phyloP scores from a whole-genome alignment of 805 yeast species.

The Kodamaea laetipori region DNA sequence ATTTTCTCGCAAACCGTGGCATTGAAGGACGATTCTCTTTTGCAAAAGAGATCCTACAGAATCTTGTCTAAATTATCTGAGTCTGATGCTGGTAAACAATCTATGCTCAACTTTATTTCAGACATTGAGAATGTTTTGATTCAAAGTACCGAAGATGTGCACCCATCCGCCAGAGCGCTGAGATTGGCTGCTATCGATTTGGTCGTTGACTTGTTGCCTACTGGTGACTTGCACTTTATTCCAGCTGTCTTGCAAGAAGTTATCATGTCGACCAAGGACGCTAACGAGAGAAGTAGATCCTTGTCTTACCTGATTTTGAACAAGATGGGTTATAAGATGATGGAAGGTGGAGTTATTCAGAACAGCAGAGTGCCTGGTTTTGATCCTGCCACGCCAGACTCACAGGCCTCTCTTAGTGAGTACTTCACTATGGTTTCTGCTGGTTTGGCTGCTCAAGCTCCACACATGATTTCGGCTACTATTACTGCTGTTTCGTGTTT shows the following conservation, averaged over 20 bases:
- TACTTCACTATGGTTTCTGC: conserved; percentile 93
- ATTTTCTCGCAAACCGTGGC: conserved; percentile 72
- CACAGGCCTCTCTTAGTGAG: conserved; percentile 72
- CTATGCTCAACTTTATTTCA: conserved; percentile 52
- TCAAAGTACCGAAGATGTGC: conserved; percentile 56
- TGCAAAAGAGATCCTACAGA: conserved; percentile 90
- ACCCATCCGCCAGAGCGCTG: conserved; percentile 77
- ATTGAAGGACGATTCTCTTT: conserved; percentile 55
- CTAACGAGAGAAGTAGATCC: conserved; percentile 88
- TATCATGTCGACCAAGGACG: conserved; percentile 86
- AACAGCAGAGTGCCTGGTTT: conserved; percentile 69
- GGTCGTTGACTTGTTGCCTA: conserved; percentile 64
- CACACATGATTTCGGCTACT: conserved; percentile 94
- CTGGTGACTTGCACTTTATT: conserved; percentile 67
- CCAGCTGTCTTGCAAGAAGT: conserved; percentile 85
- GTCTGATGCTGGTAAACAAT: conserved; percentile 59
- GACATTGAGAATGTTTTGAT: conserved; percentile 64
- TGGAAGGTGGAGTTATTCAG: conserved; percentile 63
- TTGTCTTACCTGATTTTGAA: conserved; percentile 74
- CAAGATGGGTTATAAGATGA: conserved; percentile 79
- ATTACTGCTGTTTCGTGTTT: conserved; percentile 87
- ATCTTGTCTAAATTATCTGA: conserved; percentile 72
- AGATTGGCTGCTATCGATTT: conserved; percentile 69
- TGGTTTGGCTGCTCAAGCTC: conserved; percentile 91
- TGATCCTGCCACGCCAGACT: conserved; percentile 60